Base-by-base conservation (phyloP, 2,329 filamentous ascomycete species). In the Colletotrichum liriopes region DNA sequence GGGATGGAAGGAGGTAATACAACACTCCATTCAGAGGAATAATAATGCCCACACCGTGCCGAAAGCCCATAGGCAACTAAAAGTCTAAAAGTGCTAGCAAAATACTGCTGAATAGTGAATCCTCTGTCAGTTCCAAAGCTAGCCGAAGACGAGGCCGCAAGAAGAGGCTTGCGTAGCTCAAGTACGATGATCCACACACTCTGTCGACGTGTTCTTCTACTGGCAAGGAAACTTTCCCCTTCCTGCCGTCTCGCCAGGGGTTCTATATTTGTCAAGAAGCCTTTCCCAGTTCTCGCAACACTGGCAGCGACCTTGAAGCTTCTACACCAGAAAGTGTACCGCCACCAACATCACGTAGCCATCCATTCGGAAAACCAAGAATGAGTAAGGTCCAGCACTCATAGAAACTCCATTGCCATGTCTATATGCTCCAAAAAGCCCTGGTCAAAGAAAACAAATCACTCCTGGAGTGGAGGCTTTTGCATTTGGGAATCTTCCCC, bases 341-440 rank as follows among this genome's bases (percentile, higher is more conserved):
- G 11, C 8, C 54, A 23, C 54, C 20, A 16, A 16, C 54, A 56
- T 56, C 35, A 26, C 20, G 52, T 9, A n/a, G 32, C 51, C 51
- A n/a, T n/a, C 16, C 18, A 35, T 32, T 20, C 5, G 18, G 9
- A 29, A 20, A 35, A 35, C 18, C 11, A 3, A 26, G 32, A n/a
- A 23, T 43, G 14, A 32, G 6, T 11, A 60, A 47, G 37, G 41
- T 6, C 35, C 41, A 56, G 41, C 56, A 60, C 51, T 59, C 59
- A 41, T 49, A 47, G 59, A 68, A 32, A 72, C 65, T 64, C 65
- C 69, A 69, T 64, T 69, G 45, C 69, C 65, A 64, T 64, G 52
- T 72, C 52, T 69, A 68, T 47, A 59, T 59, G 68, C 58, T 37
- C 59, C 45, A 12, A 64, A 55, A 70, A 68, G 54, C 45, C 39